Base-by-base conservation (phyloP, 352 stramenopile genomes). In the Phytopythium sindhum region DNA sequence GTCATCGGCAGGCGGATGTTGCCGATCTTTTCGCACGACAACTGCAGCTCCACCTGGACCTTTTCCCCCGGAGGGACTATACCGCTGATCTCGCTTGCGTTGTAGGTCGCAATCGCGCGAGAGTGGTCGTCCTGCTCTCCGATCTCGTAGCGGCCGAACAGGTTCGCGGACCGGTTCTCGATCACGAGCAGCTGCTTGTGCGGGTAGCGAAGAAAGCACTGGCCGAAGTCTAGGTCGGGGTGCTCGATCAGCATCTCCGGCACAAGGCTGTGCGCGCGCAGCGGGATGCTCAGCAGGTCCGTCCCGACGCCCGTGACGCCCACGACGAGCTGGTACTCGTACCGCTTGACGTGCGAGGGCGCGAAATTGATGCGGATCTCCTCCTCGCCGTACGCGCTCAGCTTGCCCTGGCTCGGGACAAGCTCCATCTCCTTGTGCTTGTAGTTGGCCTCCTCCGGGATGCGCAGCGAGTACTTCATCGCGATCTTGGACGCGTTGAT, bases 401-500 rank as follows among this genome's bases (percentile, higher is more conserved):
- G 75, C 21, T 74, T 85, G 2, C 93, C 95, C 7, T 70, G 60
- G 0, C 68, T 67, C 4, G 96, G 96, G 39, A 71, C 61, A n/a
- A 98, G 58, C 53, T 86, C 76, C 31, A 98, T 89, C 72, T 98
- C 96, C 55, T 91, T 90, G 60, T 96, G 84, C 48, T 88, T 91
- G 71, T 94, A 97, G 51, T 80, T 85, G 2, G 87, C 89, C 62
- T 98, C 95, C 65, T 98, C 90, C 2, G 95, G 93, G 37, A 98
- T 92, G 12, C 81, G 77, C 15, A 98, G 78, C 11, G 71, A 78
- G 67, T 95, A 98, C 23, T 84, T 79, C 77, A 98, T 96, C 12
- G 88, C 74, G 45, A 98, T 98, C 28, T 97, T 96, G 14, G 90
- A 98, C 11, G 96, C 96, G 68, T 98, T 98, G 52, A 92, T 75